Evolutionary conservation across 169 alveolate species (phyloP).

Genomic region (Besnoitia besnoiti): DNA sequence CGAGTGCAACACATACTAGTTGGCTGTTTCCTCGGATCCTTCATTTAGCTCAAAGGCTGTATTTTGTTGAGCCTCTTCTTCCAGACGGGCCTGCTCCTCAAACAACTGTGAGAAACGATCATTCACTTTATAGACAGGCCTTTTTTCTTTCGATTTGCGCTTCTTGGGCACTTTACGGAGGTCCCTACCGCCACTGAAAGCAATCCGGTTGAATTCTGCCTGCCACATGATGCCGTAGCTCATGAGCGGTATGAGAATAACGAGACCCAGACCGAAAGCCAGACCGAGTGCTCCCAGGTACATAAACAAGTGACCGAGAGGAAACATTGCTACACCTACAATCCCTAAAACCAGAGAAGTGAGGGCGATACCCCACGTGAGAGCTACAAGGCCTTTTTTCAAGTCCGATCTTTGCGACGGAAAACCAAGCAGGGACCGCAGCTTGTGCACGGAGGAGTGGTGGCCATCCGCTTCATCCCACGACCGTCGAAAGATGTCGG

Average conservation of each 20-base stretch:
- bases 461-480: neutral
- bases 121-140: neutral
- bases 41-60: too few species aligned
- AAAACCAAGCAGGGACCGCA: neutral
- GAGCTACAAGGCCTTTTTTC: neutral
- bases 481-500: neutral
- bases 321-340: neutral
- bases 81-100: neutral
- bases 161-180: neutral
- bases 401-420: neutral
- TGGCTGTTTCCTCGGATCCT: too few species aligned
- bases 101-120: neutral
- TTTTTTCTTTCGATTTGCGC: neutral
- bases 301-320: neutral
- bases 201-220: neutral
- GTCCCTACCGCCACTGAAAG: neutral
- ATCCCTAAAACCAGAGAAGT: neutral
- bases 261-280: neutral
- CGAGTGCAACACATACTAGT: too few species aligned
- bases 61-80: neutral
- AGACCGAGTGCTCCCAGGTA: neutral
- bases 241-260: neutral
- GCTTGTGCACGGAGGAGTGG: neutral
- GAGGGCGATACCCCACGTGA: neutral
- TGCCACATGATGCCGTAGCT: neutral